A percentile compares a stretch with the other conserved stretches of the same genome.
phyloP scores from a whole-genome alignment of 768 basidiomycete genomes.

The Psilocybe sp. region DNA sequence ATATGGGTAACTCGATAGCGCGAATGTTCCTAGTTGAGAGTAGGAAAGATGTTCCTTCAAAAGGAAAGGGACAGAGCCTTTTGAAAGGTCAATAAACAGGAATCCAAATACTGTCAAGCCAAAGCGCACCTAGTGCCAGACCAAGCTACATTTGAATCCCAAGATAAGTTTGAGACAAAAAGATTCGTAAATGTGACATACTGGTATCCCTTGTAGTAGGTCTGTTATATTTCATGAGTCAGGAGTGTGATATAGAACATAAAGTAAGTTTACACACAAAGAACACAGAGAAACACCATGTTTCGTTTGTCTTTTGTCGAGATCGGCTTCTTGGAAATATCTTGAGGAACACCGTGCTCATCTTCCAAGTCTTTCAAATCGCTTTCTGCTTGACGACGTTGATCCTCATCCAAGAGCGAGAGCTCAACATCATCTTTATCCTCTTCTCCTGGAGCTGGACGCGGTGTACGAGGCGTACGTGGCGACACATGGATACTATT shows the following conservation, averaged over 20 bases:
- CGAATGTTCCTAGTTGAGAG: slow-evolving; percentile 93
- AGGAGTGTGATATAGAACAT: slow-evolving; percentile 5
- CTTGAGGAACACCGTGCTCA: slow-evolving; percentile 17
- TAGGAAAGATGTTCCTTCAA: slow-evolving; percentile 94
- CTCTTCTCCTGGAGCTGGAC: slow-evolving; percentile 31
- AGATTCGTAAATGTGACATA: slow-evolving; percentile 35
- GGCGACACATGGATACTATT: slow-evolving; percentile 59
- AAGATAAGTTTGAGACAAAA: slow-evolving; percentile 5
- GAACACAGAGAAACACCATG: slow-evolving; percentile 79
- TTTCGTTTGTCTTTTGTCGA: slow-evolving; percentile 78
- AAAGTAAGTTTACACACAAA: slow-evolving; percentile 60
- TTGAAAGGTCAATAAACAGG: slow-evolving; percentile 5
- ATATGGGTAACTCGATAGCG: slow-evolving; percentile 91
- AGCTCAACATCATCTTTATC: slow-evolving; percentile 62
- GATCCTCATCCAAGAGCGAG: slow-evolving; percentile 55
- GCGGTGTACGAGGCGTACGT: slow-evolving; percentile 43
- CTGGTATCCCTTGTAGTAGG: slow-evolving; percentile 87
- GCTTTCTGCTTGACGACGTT: slow-evolving; percentile 42
- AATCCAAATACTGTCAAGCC: not conserved
- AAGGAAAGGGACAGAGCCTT: slow-evolving; percentile 95
- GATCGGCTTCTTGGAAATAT: slow-evolving; percentile 45
- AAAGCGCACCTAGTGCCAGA: slow-evolving; percentile 73
- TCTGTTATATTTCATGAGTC: slow-evolving; percentile 35
- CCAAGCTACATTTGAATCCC: slow-evolving; percentile 62
- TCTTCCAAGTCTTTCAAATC: slow-evolving; percentile 37